A percentile compares a stretch with the other conserved stretches of the same genome.
Conservation (phyloP, 768 basidiomycete genomes). For the Russula earlei region DNA sequence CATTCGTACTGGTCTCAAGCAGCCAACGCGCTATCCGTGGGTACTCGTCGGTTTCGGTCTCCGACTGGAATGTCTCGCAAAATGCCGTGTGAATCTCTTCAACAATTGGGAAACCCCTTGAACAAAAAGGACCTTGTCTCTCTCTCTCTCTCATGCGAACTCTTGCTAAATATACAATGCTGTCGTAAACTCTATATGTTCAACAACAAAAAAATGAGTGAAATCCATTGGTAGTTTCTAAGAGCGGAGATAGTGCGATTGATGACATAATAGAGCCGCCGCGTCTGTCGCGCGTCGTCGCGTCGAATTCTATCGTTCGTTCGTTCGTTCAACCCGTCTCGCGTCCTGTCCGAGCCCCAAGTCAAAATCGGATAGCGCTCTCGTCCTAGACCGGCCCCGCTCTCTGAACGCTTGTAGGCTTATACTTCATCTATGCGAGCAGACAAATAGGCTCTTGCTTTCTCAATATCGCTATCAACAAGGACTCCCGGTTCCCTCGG, state of each 20-base stretch:
- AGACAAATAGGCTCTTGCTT: not conserved
- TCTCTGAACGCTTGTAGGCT: not conserved
- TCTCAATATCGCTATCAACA: conserved; percentile 7
- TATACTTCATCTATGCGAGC: conserved; percentile 12
- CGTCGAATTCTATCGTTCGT: conserved; percentile 5
- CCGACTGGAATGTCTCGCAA: conserved; percentile 17
- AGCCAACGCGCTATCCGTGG: conserved; percentile 23
- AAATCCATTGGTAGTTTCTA: not conserved
- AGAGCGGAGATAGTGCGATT: not conserved
- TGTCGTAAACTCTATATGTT: not conserved
- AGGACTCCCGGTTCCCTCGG: conserved; percentile 2
- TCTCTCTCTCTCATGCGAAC: not conserved
- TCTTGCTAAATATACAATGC: not conserved
- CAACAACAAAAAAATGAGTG: too few relatives aligned
- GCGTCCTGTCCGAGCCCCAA: not conserved
- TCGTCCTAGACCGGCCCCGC: not conserved
- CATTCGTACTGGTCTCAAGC: conserved; percentile 24
- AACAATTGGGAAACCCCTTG: not conserved
- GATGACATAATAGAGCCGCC: conserved; percentile 14
- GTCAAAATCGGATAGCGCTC: not conserved
- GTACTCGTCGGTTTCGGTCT: conserved; percentile 25
- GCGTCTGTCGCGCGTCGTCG: conserved; percentile 15
- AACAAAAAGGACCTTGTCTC: not conserved
- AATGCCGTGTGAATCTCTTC: not conserved
- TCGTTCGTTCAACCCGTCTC: not conserved